Base-by-base conservation (phyloP, 768 basidiomycete species). In the Auricularia heimuer region DNA sequence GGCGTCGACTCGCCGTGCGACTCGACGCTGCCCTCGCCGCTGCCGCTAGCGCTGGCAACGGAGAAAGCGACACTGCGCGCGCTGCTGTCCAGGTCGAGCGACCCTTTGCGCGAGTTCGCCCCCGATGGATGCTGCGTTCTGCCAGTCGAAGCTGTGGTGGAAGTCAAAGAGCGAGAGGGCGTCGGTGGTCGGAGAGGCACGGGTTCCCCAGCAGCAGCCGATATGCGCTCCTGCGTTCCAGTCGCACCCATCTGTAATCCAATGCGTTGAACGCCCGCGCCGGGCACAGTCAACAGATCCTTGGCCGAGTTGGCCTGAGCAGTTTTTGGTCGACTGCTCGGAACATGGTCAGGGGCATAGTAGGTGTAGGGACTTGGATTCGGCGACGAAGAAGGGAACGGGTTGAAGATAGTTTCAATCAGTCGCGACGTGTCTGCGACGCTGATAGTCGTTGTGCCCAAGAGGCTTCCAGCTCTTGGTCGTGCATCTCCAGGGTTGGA, bases 321-420 rank as follows among this genome's bases (percentile, higher is more conserved):
- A 1, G 47, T 12, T 18, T 21, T 51, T 18, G 47, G 47, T 18
- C 16, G 8, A 18, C 14, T 21, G 21, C 18, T 21, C 6, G 47
- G 47, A 16, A 18, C 47, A 6, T 60, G 14, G 29, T 35, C 67
- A 61, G 75, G 77, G 54, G 71, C 68, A 47, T 76, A 75, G 63
- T 76, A 78, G 6, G 78, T 79, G 67, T 79, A 78, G 3, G 77
- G 78, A 3, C 70, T 73, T 1, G 75, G 67, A 2, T 45, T 63
- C 35, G 42, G 58, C 29, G 65, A 68, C 4, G 64, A 76, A 8
- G 82, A 82, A 1, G 78, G 80, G 1, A 80, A 79, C 1, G 90
- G 90, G 69, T 92, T 92, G 72, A 92, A 92, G 33, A 92, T 72
- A 4, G 88, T 85, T 64, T 92, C 90, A 70, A 92, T 91, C 51